phyloP scores from a whole-genome alignment of 805 yeast species.

The Suhomyces tanzawaensis region DNA sequence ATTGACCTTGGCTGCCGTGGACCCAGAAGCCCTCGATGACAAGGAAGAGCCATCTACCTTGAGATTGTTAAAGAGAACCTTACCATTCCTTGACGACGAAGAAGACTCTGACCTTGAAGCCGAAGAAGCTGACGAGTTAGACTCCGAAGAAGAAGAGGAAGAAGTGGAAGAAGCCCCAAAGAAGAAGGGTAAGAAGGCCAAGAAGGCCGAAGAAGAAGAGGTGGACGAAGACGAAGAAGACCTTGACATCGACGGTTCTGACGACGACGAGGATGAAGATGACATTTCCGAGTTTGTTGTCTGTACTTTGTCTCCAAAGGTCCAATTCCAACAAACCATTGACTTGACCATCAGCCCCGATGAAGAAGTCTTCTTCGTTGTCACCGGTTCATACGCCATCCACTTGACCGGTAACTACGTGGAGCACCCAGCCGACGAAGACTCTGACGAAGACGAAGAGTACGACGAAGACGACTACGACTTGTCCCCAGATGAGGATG shows the following conservation, averaged over 20 bases:
- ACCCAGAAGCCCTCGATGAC: slow-evolving; percentile 83
- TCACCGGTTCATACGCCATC: slow-evolving; percentile 91
- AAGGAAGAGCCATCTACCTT: slow-evolving; percentile 83
- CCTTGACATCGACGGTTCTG: slow-evolving; percentile 50
- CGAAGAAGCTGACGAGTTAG: slow-evolving; percentile 47
- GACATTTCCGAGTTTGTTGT: slow-evolving; percentile 80
- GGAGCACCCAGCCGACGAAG: slow-evolving; percentile 88
- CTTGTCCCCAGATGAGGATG: slow-evolving; percentile 77
- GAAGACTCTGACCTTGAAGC: slow-evolving; percentile 41
- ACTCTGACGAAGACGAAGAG: slow-evolving; percentile 51
- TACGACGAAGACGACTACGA: slow-evolving; percentile 57
- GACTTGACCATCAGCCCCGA: slow-evolving; percentile 89
- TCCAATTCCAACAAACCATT: slow-evolving; percentile 83
- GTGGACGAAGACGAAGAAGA: slow-evolving; percentile 50
- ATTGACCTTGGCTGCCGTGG: slow-evolving; percentile 92
- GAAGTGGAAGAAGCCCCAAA: slow-evolving; percentile 38
- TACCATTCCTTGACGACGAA: slow-evolving; percentile 40
- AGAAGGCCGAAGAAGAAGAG: slow-evolving; percentile 23
- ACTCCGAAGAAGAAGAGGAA: slow-evolving; percentile 45
- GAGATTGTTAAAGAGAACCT: slow-evolving; percentile 76
- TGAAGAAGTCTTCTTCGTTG: slow-evolving; percentile 92
- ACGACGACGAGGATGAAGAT: slow-evolving; percentile 60
- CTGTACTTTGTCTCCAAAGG: slow-evolving; percentile 85
- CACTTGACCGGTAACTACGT: slow-evolving; percentile 94
- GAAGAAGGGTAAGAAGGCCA: slow-evolving; percentile 21